Conservation (phyloP, 2,329 filamentous ascomycete genomes). For the Ophiostoma sp. region DNA sequence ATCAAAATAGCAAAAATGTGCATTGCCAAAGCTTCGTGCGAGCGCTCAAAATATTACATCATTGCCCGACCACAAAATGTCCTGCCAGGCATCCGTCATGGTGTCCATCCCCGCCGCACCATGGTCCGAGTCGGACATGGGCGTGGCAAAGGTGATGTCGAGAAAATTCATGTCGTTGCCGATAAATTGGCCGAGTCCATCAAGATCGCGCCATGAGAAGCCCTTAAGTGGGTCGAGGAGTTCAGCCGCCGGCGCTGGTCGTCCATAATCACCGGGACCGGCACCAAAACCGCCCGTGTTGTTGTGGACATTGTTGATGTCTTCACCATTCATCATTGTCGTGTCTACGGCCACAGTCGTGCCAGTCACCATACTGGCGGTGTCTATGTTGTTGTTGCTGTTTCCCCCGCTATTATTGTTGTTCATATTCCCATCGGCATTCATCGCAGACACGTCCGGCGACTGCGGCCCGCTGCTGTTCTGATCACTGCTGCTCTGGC, state of each 20-base stretch:
- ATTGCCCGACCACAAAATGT: constrained; percentile 24
- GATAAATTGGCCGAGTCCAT: constrained; percentile 24
- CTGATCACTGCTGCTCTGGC: not conserved
- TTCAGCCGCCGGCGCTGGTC: not conserved
- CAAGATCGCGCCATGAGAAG: constrained; percentile 25
- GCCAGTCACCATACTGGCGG: not conserved
- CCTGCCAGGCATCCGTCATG: constrained; percentile 24
- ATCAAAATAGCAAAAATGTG: not conserved
- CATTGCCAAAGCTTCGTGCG: no score
- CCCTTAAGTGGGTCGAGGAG: constrained; percentile 22
- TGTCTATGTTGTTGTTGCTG: not conserved
- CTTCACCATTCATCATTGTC: not conserved
- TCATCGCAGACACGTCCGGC: not conserved
- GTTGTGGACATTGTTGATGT: not conserved
- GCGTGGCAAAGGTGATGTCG: constrained; percentile 23
- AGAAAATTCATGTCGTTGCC: constrained; percentile 24
- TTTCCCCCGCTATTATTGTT: not conserved
- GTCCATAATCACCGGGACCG: not conserved
- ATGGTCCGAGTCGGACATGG: constrained; percentile 25
- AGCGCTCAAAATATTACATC: constrained; percentile 20
- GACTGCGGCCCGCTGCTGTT: not conserved
- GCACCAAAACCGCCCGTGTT: not conserved
- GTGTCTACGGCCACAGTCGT: not conserved
- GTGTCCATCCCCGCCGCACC: constrained; percentile 17
- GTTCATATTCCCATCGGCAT: not conserved